Evolutionary conservation across 2,329 filamentous ascomycete species (phyloP), one percentile per base, ranked within the genome.

Genomic region (Teratosphaeria viscida): DNA sequence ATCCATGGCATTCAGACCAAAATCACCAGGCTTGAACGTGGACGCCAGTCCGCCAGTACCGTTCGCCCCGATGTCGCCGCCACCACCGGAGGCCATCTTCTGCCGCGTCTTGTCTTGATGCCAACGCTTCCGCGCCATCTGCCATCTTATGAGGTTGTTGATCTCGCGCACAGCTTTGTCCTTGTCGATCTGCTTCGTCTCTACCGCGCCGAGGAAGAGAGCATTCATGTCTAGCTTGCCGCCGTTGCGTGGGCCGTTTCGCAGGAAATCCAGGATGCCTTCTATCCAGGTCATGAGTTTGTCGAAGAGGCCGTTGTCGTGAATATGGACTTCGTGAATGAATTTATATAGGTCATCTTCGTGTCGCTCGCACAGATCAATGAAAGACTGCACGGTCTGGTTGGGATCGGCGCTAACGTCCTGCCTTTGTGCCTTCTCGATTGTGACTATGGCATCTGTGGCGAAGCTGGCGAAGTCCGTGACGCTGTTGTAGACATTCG

Each of bases 291-390:
- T 86, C 94, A 99, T 99, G 57, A 99, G 82, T 68, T 95, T 89
- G 39, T 91, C 92, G 68, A 99, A 99, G 1, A 99, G 83, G 0
- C 94, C 94, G 64, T 99, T 95, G 72, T 99, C 94, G 69, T 99
- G 92, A 6, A 89, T 86, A 71, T 99, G 94, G 0, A 99, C 92
- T 75, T 99, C 94, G 73, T 99, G 94, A 3, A 99, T 88, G 73
- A 99, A 99, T 73, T 96, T 97, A 82, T 97, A 99, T 72, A 99
- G 92, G 75, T 95, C 95, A 72, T 95, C 85, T 75, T 99, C 90
- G 73, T 99, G 94, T 52, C 94, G 85, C 65, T 90, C 88, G 74
- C 94, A 99, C 26, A 99, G 82, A 71, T 99, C 94, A 70, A 99
- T 99, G 71, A 99, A 99, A 16, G 91, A 88, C 73, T 99, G 94